Evolutionary conservation across 768 basidiomycete genomes (phyloP).

Genomic region (Pulveroboletus frians): DNA sequence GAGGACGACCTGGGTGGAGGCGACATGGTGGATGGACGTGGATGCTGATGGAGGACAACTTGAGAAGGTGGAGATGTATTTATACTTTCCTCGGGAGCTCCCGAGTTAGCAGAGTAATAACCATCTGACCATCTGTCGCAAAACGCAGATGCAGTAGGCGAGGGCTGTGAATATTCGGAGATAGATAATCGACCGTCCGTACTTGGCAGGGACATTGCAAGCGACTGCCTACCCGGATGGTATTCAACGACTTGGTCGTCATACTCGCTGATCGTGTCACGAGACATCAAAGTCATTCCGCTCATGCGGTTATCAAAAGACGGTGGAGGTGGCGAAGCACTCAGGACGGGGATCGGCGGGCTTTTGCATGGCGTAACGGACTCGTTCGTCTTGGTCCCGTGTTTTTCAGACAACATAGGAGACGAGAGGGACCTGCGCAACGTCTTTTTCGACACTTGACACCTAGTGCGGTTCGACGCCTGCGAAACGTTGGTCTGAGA

Average conservation of each 20-base stretch:
- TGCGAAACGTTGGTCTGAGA: conserved; percentile 52
- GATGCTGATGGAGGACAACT: conserved; percentile 10
- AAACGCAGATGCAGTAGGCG: conserved; percentile 80
- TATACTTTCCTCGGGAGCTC: conserved; percentile 11
- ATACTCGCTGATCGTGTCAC: conserved; percentile 39
- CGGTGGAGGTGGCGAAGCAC: conserved; percentile 27
- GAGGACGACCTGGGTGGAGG: conserved; percentile 63
- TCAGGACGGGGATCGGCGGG: conserved; percentile 39
- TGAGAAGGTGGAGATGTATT: conserved; percentile 14
- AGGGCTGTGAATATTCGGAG: conserved; percentile 65
- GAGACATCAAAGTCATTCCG: conserved; percentile 20
- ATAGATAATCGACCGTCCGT: conserved; percentile 44
- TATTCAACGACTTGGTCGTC: conserved; percentile 29
- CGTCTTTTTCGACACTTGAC: conserved; percentile 13
- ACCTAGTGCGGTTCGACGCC: neutral
- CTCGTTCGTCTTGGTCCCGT: conserved; percentile 31
- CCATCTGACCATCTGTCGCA: conserved; percentile 45
- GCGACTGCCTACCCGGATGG: conserved; percentile 38
- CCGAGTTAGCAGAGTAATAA: conserved; percentile 30
- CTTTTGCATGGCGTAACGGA: conserved; percentile 32
- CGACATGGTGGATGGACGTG: conserved; percentile 36
- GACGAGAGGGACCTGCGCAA: conserved; percentile 52
- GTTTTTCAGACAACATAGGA: conserved; percentile 44
- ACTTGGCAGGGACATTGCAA: conserved; percentile 46
- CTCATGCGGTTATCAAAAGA: conserved; percentile 25